phyloP scores from a whole-genome alignment of 768 basidiomycete genomes.

The Suillus spraguei region DNA sequence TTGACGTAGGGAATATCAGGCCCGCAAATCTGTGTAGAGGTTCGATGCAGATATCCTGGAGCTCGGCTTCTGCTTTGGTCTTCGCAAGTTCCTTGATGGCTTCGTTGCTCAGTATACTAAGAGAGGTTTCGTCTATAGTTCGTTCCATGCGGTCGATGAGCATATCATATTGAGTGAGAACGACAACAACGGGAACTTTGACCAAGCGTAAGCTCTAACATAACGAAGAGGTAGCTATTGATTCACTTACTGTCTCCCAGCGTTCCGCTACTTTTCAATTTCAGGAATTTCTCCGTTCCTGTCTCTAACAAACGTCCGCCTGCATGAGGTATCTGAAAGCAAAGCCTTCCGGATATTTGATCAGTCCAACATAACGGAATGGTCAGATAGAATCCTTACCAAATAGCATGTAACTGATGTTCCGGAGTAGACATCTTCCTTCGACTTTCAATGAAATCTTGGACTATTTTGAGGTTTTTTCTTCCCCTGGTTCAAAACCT shows the following conservation, averaged over 20 bases:
- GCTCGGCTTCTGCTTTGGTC: not conserved
- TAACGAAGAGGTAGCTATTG: rapidly evolving
- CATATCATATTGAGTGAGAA: constrained; percentile 11
- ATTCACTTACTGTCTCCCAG: constrained; percentile 12
- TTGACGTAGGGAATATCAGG: not conserved
- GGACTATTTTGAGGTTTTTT: constrained; percentile 12
- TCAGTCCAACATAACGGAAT: not conserved
- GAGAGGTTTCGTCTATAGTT: constrained; percentile 35
- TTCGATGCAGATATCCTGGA: not conserved
- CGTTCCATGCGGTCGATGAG: not conserved
- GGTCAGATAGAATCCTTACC: constrained; percentile 7
- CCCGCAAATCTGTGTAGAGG: not conserved
- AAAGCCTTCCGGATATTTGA: not conserved
- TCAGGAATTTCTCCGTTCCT: not conserved
- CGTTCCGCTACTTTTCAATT: not conserved
- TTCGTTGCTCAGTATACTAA: not conserved
- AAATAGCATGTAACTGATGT: constrained; percentile 18
- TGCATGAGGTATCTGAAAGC: not conserved
- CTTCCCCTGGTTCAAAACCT: constrained; percentile 20
- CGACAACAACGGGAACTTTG: constrained; percentile 3
- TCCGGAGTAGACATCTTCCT: not conserved
- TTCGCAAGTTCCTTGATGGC: constrained; percentile 1
- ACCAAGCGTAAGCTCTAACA: no score
- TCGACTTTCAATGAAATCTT: constrained; percentile 15
- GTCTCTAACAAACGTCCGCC: constrained; percentile 5